A percentile compares a stretch with the other conserved stretches of the same genome.
phyloP scores from a whole-genome alignment of 495 filamentous ascomycete genomes.

The Penicillium ochrochloron region DNA sequence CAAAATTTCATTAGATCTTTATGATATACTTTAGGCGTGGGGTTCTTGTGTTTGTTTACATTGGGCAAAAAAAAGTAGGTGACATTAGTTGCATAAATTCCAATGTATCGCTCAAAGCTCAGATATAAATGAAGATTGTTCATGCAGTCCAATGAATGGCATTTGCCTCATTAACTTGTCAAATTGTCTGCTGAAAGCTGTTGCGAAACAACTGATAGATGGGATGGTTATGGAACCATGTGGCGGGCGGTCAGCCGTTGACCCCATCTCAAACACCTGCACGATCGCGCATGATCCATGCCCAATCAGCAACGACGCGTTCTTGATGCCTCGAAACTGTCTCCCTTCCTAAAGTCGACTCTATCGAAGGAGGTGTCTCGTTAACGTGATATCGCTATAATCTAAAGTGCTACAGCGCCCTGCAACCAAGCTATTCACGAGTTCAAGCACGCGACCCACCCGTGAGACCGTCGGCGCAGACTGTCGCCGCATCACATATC shows the following conservation, averaged over 20 bases:
- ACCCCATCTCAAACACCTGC: not conserved
- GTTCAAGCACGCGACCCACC: constrained; percentile 6
- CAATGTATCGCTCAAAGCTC: not conserved
- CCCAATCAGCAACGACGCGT: constrained; percentile 11
- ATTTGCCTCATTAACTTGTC: not conserved
- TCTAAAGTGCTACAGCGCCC: not conserved
- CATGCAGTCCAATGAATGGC: not conserved
- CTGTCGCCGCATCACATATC: not conserved
- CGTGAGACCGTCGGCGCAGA: not conserved
- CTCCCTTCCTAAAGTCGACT: not conserved
- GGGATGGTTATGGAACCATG: not conserved
- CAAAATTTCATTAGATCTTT: too few relatives aligned
- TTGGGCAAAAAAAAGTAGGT: too few relatives aligned
- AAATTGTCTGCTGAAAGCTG: not conserved
- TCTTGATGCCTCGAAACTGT: not conserved
- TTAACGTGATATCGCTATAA: not conserved
- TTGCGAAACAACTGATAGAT: not conserved
- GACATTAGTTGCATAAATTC: not conserved
- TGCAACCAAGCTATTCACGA: not conserved
- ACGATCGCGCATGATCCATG: not conserved
- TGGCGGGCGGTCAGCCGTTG: constrained; percentile 8
- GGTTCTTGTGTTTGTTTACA: too few relatives aligned
- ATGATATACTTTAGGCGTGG: too few relatives aligned
- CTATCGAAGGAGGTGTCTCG: not conserved
- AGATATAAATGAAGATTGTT: too few relatives aligned